phyloP scores from a whole-genome alignment of 768 basidiomycete genomes.

The Termitomyces sp. region DNA sequence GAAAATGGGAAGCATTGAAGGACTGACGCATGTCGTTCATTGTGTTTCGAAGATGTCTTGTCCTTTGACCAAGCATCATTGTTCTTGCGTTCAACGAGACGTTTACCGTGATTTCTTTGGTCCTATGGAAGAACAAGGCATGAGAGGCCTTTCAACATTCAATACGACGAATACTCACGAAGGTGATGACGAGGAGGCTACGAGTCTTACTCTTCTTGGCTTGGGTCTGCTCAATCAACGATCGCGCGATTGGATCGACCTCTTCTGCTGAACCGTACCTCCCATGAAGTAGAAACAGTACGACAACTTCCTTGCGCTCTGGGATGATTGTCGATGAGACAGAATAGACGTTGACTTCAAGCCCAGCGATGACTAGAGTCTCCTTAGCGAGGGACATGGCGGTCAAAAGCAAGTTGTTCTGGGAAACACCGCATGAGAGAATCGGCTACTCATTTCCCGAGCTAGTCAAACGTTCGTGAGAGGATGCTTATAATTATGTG shows the following conservation, averaged over 20 bases:
- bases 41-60: constrained; percentile 18
- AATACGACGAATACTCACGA: constrained; percentile 24
- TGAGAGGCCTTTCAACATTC: no score
- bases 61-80: constrained; percentile 34
- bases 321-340: constrained; percentile 5
- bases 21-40: constrained; percentile 39
- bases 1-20: not conserved
- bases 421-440: not conserved
- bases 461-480: not conserved
- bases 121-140: constrained; percentile 26
- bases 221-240: constrained; percentile 17
- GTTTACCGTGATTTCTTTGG: constrained; percentile 42
- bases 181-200: constrained; percentile 32
- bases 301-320: constrained; percentile 21
- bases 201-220: constrained; percentile 5
- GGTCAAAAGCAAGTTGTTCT: not conserved
- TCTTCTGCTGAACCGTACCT: constrained; percentile 27
- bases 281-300: constrained; percentile 42
- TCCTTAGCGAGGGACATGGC: constrained; percentile 16
- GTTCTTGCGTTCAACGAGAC: constrained; percentile 26
- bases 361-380: constrained; percentile 30
- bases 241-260: constrained; percentile 23
- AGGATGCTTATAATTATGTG: not conserved
- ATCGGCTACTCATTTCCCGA: not conserved
- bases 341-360: constrained; percentile 32